phyloP scores from a whole-genome alignment of 2,329 filamentous ascomycete genomes.

The Pseudogymnoascus sp. region DNA sequence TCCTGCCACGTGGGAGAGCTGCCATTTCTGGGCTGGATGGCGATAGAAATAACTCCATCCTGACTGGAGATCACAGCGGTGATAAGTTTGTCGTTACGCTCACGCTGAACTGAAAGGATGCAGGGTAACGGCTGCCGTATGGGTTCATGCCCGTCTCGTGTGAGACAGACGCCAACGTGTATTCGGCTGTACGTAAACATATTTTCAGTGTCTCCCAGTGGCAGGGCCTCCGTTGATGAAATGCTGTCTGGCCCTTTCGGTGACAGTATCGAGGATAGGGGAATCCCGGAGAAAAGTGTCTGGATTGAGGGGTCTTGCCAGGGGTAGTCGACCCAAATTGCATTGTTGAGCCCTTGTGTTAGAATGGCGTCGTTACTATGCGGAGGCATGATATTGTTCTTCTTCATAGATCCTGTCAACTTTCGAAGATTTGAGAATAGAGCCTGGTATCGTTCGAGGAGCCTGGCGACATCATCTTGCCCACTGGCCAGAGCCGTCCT shows the following conservation, averaged over 20 bases:
- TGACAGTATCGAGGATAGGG: conserved; percentile 38
- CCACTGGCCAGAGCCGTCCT: background rate
- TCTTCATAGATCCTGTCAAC: conserved; percentile 71
- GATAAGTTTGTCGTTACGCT: conserved; percentile 58
- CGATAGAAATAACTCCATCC: conserved; percentile 65
- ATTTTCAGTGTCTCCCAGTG: conserved; percentile 63
- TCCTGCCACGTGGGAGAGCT: conserved; percentile 69
- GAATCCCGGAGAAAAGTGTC: conserved; percentile 58
- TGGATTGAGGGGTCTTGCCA: conserved; percentile 62
- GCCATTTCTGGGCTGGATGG: conserved; percentile 60
- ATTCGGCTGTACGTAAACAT: conserved; percentile 75
- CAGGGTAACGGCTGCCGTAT: conserved; percentile 64
- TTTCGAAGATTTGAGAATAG: conserved; percentile 61
- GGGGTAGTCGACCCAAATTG: conserved; percentile 75
- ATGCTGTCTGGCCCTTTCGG: conserved; percentile 37
- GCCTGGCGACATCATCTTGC: conserved; percentile 30
- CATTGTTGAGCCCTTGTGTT: conserved; percentile 71
- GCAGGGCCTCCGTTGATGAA: conserved; percentile 56
- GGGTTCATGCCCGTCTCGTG: conserved; percentile 61
- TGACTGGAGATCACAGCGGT: conserved; percentile 72
- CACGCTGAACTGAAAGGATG: conserved; percentile 65
- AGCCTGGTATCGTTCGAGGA: conserved; percentile 41
- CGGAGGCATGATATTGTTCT: conserved; percentile 67
- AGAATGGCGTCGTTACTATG: conserved; percentile 55
- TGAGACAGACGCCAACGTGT: conserved; percentile 63